Base-by-base conservation (phyloP, 352 stramenopile species). In the Blastocystis sp. region DNA sequence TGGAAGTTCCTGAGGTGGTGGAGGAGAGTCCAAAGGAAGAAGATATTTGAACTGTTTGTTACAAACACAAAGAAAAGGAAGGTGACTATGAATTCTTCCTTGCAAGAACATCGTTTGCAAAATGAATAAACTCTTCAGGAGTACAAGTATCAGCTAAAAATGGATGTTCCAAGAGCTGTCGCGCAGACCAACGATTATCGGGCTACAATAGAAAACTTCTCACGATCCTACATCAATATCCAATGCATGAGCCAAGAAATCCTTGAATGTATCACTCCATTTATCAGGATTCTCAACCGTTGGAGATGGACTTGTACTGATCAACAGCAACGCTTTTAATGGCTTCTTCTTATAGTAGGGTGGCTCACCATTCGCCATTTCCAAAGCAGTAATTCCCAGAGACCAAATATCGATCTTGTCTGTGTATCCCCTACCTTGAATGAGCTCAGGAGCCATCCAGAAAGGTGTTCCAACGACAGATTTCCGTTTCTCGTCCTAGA, bases 391-490 rank as follows among this genome's bases (percentile, higher is more conserved):
- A 90, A 97, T 95, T 18, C 90, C 91, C 45, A 92, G 70, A 26
- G 79, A 91, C 91, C 91, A 93, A 23, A 92, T 82, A 70, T 93
- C 91, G 53, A 93, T 91, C 77, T 91, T 88, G 26, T 43, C 45
- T 50, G 73, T 68, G 87, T 90, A 90, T 6, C 95, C 94, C 66
- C 93, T 92, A 56, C 95, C 94, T 87, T 94, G 93, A 90, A 97
- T 97, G 79, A 97, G 94, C 91, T 97, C 95, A 6, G 94, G 94
- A 13, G 94, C 95, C 94, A 97, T 97, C 95, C 95, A 97, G 89
- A 96, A 97, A 11, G 94, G 94, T 45, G 95, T 97, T 5, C 95
- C 94, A 3, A 97, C 94, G 20, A 97, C 95, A 1, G 93, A 92
- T 3, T 90, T 92, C 20, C 92, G 90, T 45, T 92, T 92, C 8